Percentiles rank a stretch among this genome's conserved stretches.
Conservation (phyloP, 73 alveolate species). For the Stentor coeruleus region DNA sequence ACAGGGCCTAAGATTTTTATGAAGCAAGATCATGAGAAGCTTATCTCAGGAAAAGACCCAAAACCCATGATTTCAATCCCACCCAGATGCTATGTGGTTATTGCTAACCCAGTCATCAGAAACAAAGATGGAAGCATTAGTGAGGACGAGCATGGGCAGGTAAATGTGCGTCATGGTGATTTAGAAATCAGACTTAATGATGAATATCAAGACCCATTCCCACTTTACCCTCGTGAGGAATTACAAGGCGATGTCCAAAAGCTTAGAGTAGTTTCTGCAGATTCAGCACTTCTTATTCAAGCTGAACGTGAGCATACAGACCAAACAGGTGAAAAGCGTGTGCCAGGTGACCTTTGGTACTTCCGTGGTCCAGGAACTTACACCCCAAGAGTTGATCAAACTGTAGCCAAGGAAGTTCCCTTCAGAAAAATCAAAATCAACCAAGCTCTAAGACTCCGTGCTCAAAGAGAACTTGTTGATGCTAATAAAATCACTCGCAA, state of each 20-base stretch:
- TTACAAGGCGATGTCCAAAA: constrained; percentile 37
- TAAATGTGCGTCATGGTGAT: constrained; percentile 74
- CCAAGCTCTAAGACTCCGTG: constrained; percentile 57
- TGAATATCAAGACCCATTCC: constrained; percentile 74
- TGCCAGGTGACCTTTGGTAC: constrained; percentile 76
- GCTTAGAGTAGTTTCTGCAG: constrained; percentile 58
- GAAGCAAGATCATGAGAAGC: constrained; percentile 45
- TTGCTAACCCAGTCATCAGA: constrained; percentile 68
- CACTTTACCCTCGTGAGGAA: constrained; percentile 75
- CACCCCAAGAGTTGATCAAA: constrained; percentile 75
- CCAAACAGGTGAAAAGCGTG: constrained; percentile 56
- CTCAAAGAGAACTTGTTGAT: constrained; percentile 45
- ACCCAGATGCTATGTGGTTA: constrained; percentile 54
- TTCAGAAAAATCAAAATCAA: constrained; percentile 41
- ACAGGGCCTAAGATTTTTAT: constrained; percentile 43
- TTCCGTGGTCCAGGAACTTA: constrained; percentile 68
- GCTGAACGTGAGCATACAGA: constrained; percentile 67
- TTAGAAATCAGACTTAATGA: constrained; percentile 63
- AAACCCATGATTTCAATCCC: constrained; percentile 49
- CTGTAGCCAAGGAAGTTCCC: constrained; percentile 31
- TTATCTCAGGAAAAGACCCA: constrained; percentile 64
- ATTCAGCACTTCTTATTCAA: constrained; percentile 57
- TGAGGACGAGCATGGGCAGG: constrained; percentile 64
- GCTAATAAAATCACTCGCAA: constrained; percentile 37
- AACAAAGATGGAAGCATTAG: constrained; percentile 48